Base-by-base conservation (phyloP, 2,329 filamentous ascomycete species). In the Fusarium domesticum region DNA sequence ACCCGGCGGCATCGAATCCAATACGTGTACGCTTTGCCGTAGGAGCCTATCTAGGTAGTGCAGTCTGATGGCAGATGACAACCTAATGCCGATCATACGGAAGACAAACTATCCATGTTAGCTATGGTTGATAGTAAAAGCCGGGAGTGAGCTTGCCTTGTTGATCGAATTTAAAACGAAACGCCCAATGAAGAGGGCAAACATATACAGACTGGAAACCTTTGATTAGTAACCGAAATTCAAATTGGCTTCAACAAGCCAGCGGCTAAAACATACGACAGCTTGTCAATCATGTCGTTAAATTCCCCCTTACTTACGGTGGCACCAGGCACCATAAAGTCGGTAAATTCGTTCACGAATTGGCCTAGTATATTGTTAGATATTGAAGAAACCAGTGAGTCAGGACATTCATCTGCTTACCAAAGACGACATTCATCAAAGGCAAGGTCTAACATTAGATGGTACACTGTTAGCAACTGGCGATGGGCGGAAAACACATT, bases 101-200 rank as follows among this genome's bases (percentile, higher is more conserved):
- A 82, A 82, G 30, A 70, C 69, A 55, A 83, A 79, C 74, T 78
- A 42, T 53, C 35, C n/a, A 10, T 11, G 3, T 50, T 15, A 35
- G 43, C 15, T n/a, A 39, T 12, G 5, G 8, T 17, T n/a, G 3
- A 35, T 18, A 10, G 15, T 14, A 11, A 5, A 4, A 3, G 12
- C 18, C 18, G 6, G 23, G 11, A 10, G 10, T 3, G 14, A 12
- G 16, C 50, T 28, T 54, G 73, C 73, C 63, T 78, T 80, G 52
- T 76, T 76, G 47, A 83, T 68, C 50, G 87, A 89, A 47, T 77
- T 79, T 32, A 87, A 67, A 15, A 69, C 59, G 53, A 87, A 83
- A 37, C 84, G 80, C 12, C 70, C 84, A 32, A 89, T 64, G 62
- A 89, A 90, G 6, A 90, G 70, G 43, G 81, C 80, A 42, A 89